These are phyloP conservation scores for Termitomyces eurrhizus DNA, from an alignment of 768 basidiomycete species.

Conservation along the genomic window DNA sequence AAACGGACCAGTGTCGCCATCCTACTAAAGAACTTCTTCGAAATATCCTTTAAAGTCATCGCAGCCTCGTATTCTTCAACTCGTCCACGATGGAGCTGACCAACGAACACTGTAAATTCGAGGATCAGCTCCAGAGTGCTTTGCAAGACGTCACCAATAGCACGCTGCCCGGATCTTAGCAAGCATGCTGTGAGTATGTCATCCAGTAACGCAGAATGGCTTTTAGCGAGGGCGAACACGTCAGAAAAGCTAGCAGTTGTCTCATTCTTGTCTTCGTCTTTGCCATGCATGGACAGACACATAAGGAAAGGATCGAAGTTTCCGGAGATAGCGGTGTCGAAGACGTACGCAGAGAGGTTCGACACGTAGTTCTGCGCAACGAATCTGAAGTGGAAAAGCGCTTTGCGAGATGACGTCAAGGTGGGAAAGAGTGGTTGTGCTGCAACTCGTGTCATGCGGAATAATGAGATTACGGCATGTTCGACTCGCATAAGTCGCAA, in stretches of 20 bases:
- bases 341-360: conserved; percentile 66
- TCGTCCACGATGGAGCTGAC: conserved; percentile 50
- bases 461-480: conserved; percentile 59
- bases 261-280: conserved; percentile 8
- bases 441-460: conserved; percentile 51
- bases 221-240: conserved; percentile 65
- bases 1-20: conserved; percentile 54
- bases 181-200: conserved; percentile 75
- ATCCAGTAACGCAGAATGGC: conserved; percentile 68
- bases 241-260: conserved; percentile 45
- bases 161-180: conserved; percentile 62
- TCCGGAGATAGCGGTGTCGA: conserved; percentile 76
- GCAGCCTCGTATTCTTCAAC: conserved; percentile 67
- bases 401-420: conserved; percentile 43
- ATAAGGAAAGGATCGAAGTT: conserved; percentile 71
- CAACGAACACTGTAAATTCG: conserved; percentile 62
- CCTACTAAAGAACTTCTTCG: conserved; percentile 47
- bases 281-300: conserved; percentile 25
- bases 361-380: conserved; percentile 66
- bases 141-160: conserved; percentile 61
- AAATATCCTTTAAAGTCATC: conserved; percentile 49
- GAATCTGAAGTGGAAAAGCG: conserved; percentile 70
- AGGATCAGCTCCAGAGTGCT: conserved; percentile 61
- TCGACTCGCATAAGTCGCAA: conserved; percentile 78
- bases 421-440: conserved; percentile 55